Conservation (phyloP, 2,329 filamentous ascomycete species). For the Ophiostoma himal-ulmi region DNA sequence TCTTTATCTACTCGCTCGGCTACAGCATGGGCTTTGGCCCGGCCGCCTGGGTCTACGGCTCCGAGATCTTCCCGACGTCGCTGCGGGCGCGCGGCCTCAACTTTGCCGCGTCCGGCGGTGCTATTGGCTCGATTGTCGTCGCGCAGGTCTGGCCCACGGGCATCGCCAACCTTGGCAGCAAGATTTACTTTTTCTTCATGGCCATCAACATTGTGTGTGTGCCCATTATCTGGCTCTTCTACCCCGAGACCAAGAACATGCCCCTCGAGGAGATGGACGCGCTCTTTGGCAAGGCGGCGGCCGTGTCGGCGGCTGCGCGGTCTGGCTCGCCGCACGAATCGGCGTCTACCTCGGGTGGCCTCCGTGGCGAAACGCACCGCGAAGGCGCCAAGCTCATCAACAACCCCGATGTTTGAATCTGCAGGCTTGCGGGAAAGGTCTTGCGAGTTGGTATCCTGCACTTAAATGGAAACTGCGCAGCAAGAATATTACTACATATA, state of each 20-base stretch:
- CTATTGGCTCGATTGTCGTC: constrained; percentile 51
- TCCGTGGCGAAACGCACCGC: not conserved
- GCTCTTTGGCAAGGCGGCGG: constrained; percentile 34
- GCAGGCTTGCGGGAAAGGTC: not conserved
- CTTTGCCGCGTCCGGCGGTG: constrained; percentile 48
- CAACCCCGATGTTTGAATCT: not conserved
- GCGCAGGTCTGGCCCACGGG: constrained; percentile 53
- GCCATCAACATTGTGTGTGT: constrained; percentile 45
- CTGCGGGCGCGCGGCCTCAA: constrained; percentile 53
- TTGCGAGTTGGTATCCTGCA: too few relatives aligned
- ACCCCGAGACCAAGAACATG: constrained; percentile 46
- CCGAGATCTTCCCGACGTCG: constrained; percentile 55
- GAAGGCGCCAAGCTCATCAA: not conserved
- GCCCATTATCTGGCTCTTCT: constrained; percentile 39
- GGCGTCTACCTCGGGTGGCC: not conserved
- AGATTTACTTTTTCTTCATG: constrained; percentile 55
- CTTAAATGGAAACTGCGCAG: too few relatives aligned
- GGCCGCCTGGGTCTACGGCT: constrained; percentile 54
- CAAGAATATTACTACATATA: too few relatives aligned
- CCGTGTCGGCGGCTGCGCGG: not conserved
- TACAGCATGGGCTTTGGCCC: constrained; percentile 55
- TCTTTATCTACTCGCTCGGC: constrained; percentile 54
- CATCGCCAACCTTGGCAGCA: constrained; percentile 44
- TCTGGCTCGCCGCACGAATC: not conserved
- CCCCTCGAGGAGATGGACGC: constrained; percentile 46